Evolutionary conservation across 129 eudicot species (phyloP).

Genomic region (Oenanthe sinensis): DNA sequence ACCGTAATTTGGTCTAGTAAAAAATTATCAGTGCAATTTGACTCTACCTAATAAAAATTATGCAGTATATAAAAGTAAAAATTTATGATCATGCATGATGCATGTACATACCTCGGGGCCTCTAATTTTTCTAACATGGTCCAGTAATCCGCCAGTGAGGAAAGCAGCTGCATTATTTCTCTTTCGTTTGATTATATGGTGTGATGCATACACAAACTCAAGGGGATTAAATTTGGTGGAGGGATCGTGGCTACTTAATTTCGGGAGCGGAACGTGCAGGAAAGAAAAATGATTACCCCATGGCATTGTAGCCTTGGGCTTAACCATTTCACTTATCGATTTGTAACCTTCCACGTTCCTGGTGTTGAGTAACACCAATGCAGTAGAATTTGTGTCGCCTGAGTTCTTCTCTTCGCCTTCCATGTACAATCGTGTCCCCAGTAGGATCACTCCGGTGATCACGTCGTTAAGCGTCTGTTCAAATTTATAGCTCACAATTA

Average conservation of each 20-base stretch:
- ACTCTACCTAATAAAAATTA: too few species aligned
- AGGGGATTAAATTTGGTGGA: not conserved
- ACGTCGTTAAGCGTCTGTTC: not conserved
- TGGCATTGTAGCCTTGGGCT: constrained; percentile 8
- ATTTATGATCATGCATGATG: too few species aligned
- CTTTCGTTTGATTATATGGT: constrained; percentile 3
- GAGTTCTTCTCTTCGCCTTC: constrained; percentile 1
- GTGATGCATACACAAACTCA: not conserved
- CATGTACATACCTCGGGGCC: constrained; percentile 10
- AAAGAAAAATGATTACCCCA: constrained; percentile 13
- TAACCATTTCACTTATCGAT: constrained; percentile 5
- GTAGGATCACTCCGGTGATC: constrained; percentile 4
- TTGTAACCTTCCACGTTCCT: constrained; percentile 3
- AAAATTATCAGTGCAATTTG: too few species aligned
- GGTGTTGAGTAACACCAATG: constrained; percentile 7
- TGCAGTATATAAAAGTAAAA: too few species aligned
- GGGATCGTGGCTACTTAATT: not conserved
- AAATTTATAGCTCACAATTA: not conserved
- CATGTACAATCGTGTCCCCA: not conserved
- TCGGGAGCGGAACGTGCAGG: constrained; percentile 10
- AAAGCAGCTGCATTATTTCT: constrained; percentile 8
- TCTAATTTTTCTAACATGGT: constrained; percentile 7
- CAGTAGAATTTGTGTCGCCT: not conserved
- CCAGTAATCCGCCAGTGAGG: not conserved
- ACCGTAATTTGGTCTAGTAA: too few species aligned